Evolutionary conservation across 1,139 yeast species (phyloP), one percentile per base, ranked within the genome.

Genomic region (Pichia kudriavzevii): DNA sequence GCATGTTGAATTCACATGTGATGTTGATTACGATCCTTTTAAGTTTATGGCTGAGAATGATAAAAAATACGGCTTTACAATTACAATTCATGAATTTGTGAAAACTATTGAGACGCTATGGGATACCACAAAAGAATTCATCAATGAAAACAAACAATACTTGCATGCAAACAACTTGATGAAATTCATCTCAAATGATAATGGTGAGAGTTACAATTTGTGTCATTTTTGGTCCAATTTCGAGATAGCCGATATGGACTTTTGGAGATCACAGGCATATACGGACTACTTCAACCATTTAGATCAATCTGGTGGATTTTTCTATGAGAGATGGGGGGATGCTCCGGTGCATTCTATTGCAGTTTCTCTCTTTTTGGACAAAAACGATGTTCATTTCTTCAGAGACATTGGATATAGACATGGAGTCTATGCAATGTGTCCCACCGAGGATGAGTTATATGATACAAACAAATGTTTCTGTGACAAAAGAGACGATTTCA

Each of bases 241-340:
- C 44, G 80, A 74, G 52, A 60, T 74, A 41, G 79, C 70, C 0
- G 64, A 63, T 44, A 61, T 74, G 58, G 66, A 66, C 36, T 72
- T 72, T 47, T 72, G 75, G 68, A 58, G 78, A 49, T 54, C 66
- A 1, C 58, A 66, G 31, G 61, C 66, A 7, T 74, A 73, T 48
- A 57, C 59, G 29, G 63, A 60, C 14, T 70, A 67, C 46, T 72
- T 72, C 39, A 60, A 67, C 3, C 54, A 63, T 47, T 58, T 72
- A 44, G 76, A 73, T 50, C 49, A 55, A 31, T 54, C 68, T 0
- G 79, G 79, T 12, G 79, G 79, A 1, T 73, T 74, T 45, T 73
- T 70, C 50, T 71, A 71, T 50, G 80, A 74, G 46, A 56, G 78
- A 49, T 74, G 80, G 80, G 76, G 78, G 5, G 79, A 72, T 50